Conservation (phyloP, 192 early-diverging fungal genomes). For the Linnemannia zychae region DNA sequence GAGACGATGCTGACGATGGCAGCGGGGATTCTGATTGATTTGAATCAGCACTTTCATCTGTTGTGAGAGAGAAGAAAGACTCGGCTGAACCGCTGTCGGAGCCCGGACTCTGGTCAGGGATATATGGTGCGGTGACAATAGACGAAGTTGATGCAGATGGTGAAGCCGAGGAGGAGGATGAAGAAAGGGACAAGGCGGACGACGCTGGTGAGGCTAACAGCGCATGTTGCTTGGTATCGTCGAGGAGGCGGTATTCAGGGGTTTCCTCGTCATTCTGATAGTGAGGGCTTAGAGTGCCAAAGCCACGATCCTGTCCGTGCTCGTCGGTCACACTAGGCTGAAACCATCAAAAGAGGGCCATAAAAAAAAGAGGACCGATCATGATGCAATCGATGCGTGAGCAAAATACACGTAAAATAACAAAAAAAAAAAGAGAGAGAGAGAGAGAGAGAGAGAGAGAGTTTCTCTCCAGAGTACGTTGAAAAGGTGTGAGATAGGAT, state of each 20-base stretch:
- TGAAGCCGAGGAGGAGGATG: constrained; percentile 8
- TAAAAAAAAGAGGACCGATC: neutral
- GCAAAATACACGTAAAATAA: neutral
- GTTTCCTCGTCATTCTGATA: neutral
- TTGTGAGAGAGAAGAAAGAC: neutral
- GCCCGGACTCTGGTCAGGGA: constrained; percentile 1
- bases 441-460: neutral
- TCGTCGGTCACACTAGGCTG: neutral
- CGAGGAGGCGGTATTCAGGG: neutral
- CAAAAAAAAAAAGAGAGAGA: too few relatives aligned
- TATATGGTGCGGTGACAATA: neutral
- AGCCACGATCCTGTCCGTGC: neutral
- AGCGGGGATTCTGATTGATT: neutral
- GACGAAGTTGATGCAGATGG: constrained; percentile 7
- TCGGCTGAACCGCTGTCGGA: neutral
- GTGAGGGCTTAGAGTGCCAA: neutral
- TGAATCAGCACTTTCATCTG: neutral
- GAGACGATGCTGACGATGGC: neutral
- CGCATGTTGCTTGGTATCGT: constrained; percentile 17
- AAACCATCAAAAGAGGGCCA: neutral
- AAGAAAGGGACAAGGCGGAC: constrained; percentile 18
- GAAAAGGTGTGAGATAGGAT: neutral
- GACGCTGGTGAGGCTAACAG: constrained; percentile 14
- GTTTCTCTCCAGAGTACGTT: neutral
- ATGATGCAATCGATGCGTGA: constrained; percentile 25